Base-by-base conservation (phyloP, 441 rosid species). In the Capsella rubella region DNA sequence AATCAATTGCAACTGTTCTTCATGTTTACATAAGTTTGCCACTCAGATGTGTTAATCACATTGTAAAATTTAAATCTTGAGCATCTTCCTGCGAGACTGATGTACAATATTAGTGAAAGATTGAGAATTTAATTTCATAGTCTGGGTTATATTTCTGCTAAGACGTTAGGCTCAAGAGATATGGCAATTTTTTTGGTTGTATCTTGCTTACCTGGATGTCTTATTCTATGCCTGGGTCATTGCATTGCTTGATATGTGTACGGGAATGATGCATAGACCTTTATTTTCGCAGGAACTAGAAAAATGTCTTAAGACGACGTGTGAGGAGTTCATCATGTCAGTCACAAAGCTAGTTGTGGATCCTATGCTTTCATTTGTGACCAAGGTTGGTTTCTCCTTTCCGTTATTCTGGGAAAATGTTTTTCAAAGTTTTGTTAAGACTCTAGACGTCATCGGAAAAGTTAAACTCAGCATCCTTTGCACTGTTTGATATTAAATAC, bases 301-400 rank as follows among this genome's bases (percentile, higher is more conserved):
- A 87, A 95, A 87, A 83, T 90, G 89, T 85, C 86, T 95, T 4
- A 95, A 95, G 81, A 82, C 93, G 76, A 93, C 97, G 46, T 95
- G 98, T 51, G 99, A 95, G 87, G 99, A 95, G 89, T 95, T 93
- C 85, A 95, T 93, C 65, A 93, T 95, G 98, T 84, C 92, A 53
- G 95, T 91, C 75, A 91, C 99, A 42, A 95, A 92, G 84, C 87
- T 87, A 69, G 90, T 92, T 58, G 98, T 92, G 72, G 99, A 95
- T 82, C 97, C 99, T 67, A 86, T 95, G 96, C 98, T 95, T 78
- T 91, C 97, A 18, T 92, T 92, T 82, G 92, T 84, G 21, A 82
- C 98, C 79, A 92, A 95, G 97, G 99, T 95, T 71, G 25, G 70
- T 67, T 69, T 64, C 74, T 82, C 39, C 21, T 75, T 52, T 27